Conservation (phyloP, 2,329 filamentous ascomycete genomes). For the Colletotrichum spaethianum region DNA sequence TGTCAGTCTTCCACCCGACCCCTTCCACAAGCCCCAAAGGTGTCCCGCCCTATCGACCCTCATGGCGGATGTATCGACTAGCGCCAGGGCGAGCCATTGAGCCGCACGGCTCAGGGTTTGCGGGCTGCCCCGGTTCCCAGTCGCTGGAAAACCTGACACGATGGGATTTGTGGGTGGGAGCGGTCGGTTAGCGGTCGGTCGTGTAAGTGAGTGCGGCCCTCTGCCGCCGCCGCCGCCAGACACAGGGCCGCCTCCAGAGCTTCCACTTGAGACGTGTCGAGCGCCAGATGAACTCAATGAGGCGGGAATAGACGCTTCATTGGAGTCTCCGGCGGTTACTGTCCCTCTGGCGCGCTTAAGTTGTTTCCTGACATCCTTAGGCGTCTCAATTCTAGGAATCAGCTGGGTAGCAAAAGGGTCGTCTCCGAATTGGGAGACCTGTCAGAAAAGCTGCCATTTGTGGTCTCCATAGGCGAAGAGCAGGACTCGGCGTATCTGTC, state of each 20-base stretch:
- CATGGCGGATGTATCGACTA: constrained; percentile 4
- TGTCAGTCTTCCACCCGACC: neutral
- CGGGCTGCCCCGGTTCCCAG: neutral
- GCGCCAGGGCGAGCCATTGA: constrained; percentile 13
- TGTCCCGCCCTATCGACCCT: neutral
- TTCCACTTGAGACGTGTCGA: neutral
- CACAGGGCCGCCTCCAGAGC: too few relatives aligned
- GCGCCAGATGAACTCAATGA: neutral
- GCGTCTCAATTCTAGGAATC: neutral
- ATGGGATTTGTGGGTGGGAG: neutral
- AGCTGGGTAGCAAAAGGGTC: neutral
- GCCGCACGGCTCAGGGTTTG: constrained; percentile 10
- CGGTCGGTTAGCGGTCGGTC: neutral
- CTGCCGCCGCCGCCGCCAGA: neutral
- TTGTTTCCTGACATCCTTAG: neutral
- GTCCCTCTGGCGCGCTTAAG: neutral
- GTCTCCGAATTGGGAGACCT: neutral
- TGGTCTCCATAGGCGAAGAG: neutral
- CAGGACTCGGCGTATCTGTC: neutral
- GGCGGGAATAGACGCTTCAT: neutral
- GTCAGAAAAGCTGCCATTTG: neutral
- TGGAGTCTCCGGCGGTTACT: neutral
- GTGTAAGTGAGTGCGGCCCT: neutral
- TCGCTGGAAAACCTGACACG: neutral
- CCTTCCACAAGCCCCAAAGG: neutral